Base-by-base conservation (phyloP, 1,284 basidiomycete genomes). In the Rhodotorula sp. region DNA sequence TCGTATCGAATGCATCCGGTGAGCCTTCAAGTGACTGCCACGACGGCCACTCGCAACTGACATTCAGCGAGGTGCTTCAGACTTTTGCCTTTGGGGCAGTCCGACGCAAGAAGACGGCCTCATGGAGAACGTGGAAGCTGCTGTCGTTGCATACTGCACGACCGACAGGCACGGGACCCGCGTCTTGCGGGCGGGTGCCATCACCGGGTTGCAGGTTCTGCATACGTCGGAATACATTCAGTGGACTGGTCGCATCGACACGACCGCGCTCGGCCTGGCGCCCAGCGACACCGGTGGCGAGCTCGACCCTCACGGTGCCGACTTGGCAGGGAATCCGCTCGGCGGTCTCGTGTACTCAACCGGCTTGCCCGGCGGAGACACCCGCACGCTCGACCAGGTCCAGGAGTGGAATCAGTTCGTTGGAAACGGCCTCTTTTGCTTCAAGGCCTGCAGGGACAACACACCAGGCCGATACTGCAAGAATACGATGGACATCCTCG, bases 111-210 rank as follows among this genome's bases (percentile, higher is more conserved):
- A 65, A 10, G 67, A 66, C 64, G 64, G 54, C 15, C 54, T 69
- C 1, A 71, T 78, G 43, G 77, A 74, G 38, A 71, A 77, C 28
- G 38, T 64, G 23, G 62, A 64, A 31, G 62, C 62, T 23, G 62
- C 62, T 28, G 52, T 60, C 26, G 62, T 69, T 31, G 62, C 70
- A 10, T 73, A 72, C 66, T 77, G 76, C 63, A 75, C 71, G 81
- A 83, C 86, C 79, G 83, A 85, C 63, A 87, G 87, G 19, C 85
- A 85, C 68, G 89, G 89, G 16, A 83, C 87, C 1, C 88, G 89
- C 62, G 78, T 85, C 45, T 88, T 91, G 49, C 87, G 87, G 63
- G 80, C 73, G 26, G 87, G 87, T 34, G 83, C 88, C 10, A 81
- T 91, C 71, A 82, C 83, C 43, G 89, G 88, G 74, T 84, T 89